Base-by-base conservation (phyloP, 2,329 filamentous ascomycete genomes). In the Chaetomium globosum region DNA sequence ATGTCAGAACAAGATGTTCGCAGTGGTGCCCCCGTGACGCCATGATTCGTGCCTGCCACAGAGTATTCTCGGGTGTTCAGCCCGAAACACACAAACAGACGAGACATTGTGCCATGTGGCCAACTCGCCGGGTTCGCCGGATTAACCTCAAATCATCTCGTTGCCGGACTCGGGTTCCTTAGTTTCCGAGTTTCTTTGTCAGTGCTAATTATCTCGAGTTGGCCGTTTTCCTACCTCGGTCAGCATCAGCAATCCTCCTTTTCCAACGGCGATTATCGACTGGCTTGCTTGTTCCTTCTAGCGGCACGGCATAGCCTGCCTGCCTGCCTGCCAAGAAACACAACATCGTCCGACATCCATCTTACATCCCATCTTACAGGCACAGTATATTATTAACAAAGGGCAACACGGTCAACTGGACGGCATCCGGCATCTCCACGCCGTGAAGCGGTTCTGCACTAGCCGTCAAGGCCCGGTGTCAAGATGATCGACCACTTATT, bases 401-500 rank as follows among this genome's bases (percentile, higher is more conserved):
- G n/a, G 30, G 31, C 9, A 19, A 23, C 26, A 21, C 31, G 53
- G 33, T 36, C 30, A 7, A 36, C 36, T n/a, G 31, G 33, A 39
- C 33, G 10, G 36, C 36, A 46, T n/a, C 39, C 12, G n/a, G 12
- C 30, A 58, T 26, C 26, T 26, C 26, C 30, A 9, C 13, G 7
- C 31, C 31, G 31, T 4, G 28, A 19, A 21, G 30, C n/a, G 16
- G 52, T 36, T 10, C 6, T 19, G 52, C 30, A 54, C 48, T 26
- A 51, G 26, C 30, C 28, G 33, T 23, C 52, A 21, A 19, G 21
- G 39, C 39, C 23, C 33, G 43, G 46, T 36, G 21, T 51, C 66
- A 74, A 60, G 66, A 87, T 87, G 85, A 79, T 87, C 87, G 94
- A 98, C 78, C 94, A 98, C 82, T 90, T 97, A 64, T 83, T 98